These are phyloP conservation scores for Macroventuria anomochaeta DNA, from an alignment of 2,329 filamentous ascomycete species.

Conservation along the genomic window DNA sequence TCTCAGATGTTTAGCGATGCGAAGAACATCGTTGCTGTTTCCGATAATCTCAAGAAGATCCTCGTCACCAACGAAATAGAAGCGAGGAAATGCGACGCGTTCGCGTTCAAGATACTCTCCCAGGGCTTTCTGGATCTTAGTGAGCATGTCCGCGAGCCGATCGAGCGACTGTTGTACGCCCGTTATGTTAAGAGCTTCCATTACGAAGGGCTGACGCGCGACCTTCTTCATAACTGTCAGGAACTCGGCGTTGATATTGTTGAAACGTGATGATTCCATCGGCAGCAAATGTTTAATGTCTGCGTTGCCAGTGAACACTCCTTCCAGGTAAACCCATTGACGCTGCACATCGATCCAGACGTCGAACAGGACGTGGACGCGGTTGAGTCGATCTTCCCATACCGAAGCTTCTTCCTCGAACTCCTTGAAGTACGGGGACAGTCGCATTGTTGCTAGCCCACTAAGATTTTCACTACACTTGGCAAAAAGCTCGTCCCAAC, in stretches of 20 bases:
- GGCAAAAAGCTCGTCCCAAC: conserved; percentile 97
- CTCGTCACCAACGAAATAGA: conserved; percentile 99
- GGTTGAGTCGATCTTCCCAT: conserved; percentile 98
- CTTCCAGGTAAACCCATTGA: conserved; percentile 99
- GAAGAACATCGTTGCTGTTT: conserved; percentile 96
- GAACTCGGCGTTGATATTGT: conserved; percentile 99
- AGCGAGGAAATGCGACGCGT: conserved; percentile 94
- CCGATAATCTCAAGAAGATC: conserved; percentile 98
- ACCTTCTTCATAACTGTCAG: conserved; percentile 99
- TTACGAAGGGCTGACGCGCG: conserved; percentile 91
- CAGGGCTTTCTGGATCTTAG: conserved; percentile 98
- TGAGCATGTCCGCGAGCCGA: conserved; percentile 91
- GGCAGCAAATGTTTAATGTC: conserved; percentile 98
- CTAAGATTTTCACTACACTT: conserved; percentile 99
- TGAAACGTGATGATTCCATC: conserved; percentile 94
- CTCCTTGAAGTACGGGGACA: conserved; percentile 98
- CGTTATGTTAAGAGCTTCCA: conserved; percentile 94
- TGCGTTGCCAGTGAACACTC: conserved; percentile 97
- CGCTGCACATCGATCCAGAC: conserved; percentile 99
- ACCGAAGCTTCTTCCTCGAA: conserved; percentile 96
- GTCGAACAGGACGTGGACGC: conserved; percentile 96
- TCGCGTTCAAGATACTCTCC: conserved; percentile 99
- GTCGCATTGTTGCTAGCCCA: conserved; percentile 96
- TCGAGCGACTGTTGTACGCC: conserved; percentile 96
- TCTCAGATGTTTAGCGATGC: conserved; percentile 97